A percentile compares a stretch with the other conserved stretches of the same genome.
Evolutionary conservation across 2,329 filamentous ascomycete genomes (phyloP).

Genomic region (Claviceps maximensis): DNA sequence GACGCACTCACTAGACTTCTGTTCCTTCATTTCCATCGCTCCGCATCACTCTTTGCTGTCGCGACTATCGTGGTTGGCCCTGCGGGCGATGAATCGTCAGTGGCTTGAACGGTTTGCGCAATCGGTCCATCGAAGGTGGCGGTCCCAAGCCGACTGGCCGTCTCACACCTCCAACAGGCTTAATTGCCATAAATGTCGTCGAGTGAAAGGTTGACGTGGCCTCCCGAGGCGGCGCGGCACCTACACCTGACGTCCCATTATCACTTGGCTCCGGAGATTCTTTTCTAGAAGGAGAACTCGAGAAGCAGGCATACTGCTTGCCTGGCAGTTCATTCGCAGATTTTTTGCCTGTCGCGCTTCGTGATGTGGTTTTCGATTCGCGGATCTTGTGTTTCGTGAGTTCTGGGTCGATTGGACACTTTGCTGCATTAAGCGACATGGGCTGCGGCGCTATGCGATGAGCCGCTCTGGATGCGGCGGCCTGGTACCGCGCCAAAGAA

Average conservation of each 20-base stretch:
- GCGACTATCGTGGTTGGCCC: constrained; percentile 6
- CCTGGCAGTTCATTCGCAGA: constrained; percentile 16
- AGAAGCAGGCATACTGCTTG: constrained; percentile 43
- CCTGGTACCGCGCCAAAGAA: constrained; percentile 15
- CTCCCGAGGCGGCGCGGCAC: constrained; percentile 15
- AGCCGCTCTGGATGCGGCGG: constrained; percentile 12
- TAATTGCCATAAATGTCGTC: constrained; percentile 33
- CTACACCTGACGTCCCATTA: constrained; percentile 12
- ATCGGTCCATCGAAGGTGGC: constrained; percentile 34
- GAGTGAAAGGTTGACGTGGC: constrained; percentile 34
- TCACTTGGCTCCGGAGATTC: constrained; percentile 11
- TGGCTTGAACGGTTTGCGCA: constrained; percentile 44
- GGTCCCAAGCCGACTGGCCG: constrained; percentile 31
- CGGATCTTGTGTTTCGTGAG: constrained; percentile 29
- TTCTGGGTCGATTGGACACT: constrained; percentile 16
- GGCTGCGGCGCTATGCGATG: constrained; percentile 5
- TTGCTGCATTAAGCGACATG: constrained; percentile 4
- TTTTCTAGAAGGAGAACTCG: constrained; percentile 38
- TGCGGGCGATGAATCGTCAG: constrained; percentile 35
- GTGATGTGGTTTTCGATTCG: constrained; percentile 20
- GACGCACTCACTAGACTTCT: too few species aligned
- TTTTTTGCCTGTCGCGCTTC: constrained; percentile 16
- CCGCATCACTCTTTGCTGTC: background rate
- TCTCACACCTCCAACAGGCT: constrained; percentile 25
- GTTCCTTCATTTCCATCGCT: background rate